Base-by-base conservation (phyloP, 2,329 filamentous ascomycete species). In the Hymenoscyphus infarciens region DNA sequence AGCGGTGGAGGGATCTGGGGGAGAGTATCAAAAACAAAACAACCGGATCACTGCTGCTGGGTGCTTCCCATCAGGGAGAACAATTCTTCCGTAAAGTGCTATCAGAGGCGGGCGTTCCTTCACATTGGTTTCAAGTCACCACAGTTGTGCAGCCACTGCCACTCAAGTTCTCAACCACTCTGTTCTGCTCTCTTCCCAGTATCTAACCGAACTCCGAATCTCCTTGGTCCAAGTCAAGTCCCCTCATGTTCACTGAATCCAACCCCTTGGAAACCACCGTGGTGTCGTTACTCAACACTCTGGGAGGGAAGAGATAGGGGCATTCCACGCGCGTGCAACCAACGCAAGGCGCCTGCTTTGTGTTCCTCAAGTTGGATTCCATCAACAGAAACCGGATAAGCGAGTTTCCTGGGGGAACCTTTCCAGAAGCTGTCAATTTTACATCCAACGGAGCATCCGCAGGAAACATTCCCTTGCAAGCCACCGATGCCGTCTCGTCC, bases 391-490 rank as follows among this genome's bases (percentile, higher is more conserved):
- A 13, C 33, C 39, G 42, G 8, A 49, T 25, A 49, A 49, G 42
- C 42, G 42, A 49, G 42, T 49, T 11, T 25, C 19, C 13, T 6
- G 42, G 42, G 42, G 42, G 25, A 49, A 11, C 25, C 42, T 49
- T 49, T 49, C 42, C 42, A 49, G 42, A 49, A 49, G 42, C 42
- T 49, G 42, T 49, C 42, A 49, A 22, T 22, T 49, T 19, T 49
- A 49, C 42, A 22, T 22, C 2, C n/a, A 22, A 49, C 42, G 42
- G 19, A 49, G 42, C 42, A 25, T 49, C 19, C 10, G 19, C 1
- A 49, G 25, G 15, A 33, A 54, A 15, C 22, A 55, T 29, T 22
- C 31, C 29, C 25, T 19, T 15, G 19, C 52, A 31, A 55, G 16
- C n/a, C 15, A 7, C 19, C 52, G 25, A 55, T 10, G 52, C 29